Conservation (phyloP, 768 basidiomycete species). For the Multifurca ochricompacta region DNA sequence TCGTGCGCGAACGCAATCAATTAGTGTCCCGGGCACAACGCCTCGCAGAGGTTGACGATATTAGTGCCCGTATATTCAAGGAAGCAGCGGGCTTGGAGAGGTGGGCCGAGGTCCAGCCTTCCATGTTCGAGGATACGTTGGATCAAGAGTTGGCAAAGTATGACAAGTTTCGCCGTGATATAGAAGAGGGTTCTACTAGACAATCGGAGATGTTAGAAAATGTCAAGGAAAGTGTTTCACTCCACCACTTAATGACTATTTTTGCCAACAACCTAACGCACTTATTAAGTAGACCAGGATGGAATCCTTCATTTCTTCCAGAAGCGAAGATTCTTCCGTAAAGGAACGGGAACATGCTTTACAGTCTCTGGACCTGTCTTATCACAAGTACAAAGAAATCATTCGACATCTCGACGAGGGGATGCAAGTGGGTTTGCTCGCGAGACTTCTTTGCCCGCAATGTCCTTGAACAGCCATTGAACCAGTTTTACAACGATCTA, state of each 20-base stretch:
- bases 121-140: constrained; percentile 81
- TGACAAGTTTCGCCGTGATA: constrained; percentile 47
- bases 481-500: constrained; percentile 89
- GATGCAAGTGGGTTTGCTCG: constrained; percentile 47
- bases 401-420: constrained; percentile 82
- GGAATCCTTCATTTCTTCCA: constrained; percentile 62
- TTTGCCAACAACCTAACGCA: background rate
- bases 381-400: constrained; percentile 84
- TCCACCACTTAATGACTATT: background rate
- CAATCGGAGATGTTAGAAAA: constrained; percentile 59
- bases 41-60: constrained; percentile 61
- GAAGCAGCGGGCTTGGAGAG: constrained; percentile 60
- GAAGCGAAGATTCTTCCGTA: constrained; percentile 67
- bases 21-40: constrained; percentile 58
- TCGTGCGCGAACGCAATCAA: constrained; percentile 52
- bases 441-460: background rate
- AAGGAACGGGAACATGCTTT: constrained; percentile 77
- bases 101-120: constrained; percentile 65
- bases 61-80: constrained; percentile 56
- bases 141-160: constrained; percentile 78
- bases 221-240: constrained; percentile 49
- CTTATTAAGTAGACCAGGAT: constrained; percentile 48
- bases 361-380: constrained; percentile 76
- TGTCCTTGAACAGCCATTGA: background rate
- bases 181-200: constrained; percentile 49